These are phyloP conservation scores for Chenopodium suecicum DNA, from an alignment of 148 eudicot species.

Conservation along the genomic window DNA sequence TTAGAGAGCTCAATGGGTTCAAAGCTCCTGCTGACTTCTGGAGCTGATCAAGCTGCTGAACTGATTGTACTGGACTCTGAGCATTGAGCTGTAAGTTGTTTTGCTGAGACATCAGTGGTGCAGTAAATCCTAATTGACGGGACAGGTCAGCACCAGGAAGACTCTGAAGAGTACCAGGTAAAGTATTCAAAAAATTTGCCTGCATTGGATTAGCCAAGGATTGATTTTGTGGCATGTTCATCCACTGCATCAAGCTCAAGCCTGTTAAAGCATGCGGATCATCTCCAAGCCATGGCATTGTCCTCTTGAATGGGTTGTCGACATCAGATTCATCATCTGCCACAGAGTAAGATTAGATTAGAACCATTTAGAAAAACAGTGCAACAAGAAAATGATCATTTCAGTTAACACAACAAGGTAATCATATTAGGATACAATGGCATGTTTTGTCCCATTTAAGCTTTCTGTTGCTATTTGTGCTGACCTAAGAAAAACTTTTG, in stretches of 20 bases:
- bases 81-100: conserved; percentile 54
- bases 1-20: conserved; percentile 44
- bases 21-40: conserved; percentile 53
- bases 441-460: neutral
- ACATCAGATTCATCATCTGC: conserved; percentile 78
- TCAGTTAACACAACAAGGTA: neutral
- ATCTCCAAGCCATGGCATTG: conserved; percentile 96
- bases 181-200: conserved; percentile 50
- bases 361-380: neutral
- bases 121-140: conserved; percentile 59
- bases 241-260: conserved; percentile 84
- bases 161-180: conserved; percentile 55
- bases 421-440: neutral
- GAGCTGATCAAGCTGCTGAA: conserved; percentile 66
- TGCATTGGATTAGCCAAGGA: conserved; percentile 58
- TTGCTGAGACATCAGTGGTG: conserved; percentile 61
- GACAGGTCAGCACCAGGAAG: conserved; percentile 50
- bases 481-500: neutral
- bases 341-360: conserved; percentile 1
- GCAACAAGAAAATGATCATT: neutral
- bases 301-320: conserved; percentile 64
- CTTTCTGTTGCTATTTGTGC: neutral
- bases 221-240: conserved; percentile 86
- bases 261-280: conserved; percentile 68
- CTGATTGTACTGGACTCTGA: conserved; percentile 49